phyloP scores from a whole-genome alignment of 2,329 filamentous ascomycete species.

The Neoscytalidium dimidiatum region DNA sequence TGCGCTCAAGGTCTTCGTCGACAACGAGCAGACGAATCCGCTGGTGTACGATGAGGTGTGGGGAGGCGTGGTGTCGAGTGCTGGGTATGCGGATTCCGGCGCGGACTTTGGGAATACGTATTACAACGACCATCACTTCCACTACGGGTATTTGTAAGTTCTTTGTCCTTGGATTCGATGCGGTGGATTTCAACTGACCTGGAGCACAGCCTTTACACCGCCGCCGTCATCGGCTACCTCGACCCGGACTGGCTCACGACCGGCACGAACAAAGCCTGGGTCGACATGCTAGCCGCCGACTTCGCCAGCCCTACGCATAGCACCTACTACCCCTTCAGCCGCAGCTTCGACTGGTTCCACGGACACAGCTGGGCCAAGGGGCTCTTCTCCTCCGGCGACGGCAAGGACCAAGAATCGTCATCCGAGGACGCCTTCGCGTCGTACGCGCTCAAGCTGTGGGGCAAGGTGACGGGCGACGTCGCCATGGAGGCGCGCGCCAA shows the following conservation, averaged over 20 bases:
- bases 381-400: conserved; percentile 70
- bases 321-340: conserved; percentile 70
- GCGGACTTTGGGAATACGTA: conserved; percentile 89
- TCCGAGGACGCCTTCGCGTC: conserved; percentile 85
- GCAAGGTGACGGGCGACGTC: conserved; percentile 69
- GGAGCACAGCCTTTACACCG: conserved; percentile 58
- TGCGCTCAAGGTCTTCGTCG: conserved; percentile 52
- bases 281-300: conserved; percentile 83
- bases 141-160: conserved; percentile 54
- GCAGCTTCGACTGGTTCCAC: conserved; percentile 81
- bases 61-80: conserved; percentile 81
- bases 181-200: no score
- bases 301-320: conserved; percentile 76
- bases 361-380: conserved; percentile 95
- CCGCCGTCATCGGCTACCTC: conserved; percentile 79
- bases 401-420: conserved; percentile 86
- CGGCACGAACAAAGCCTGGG: conserved; percentile 71
- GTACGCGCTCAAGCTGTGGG: conserved; percentile 96
- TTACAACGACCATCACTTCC: conserved; percentile 72
- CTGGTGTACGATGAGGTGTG: conserved; percentile 63
- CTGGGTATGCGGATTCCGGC: conserved; percentile 70
- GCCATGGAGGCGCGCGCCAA: conserved; percentile 80
- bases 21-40: conserved; percentile 51
- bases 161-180: no score
- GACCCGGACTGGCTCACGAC: conserved; percentile 71